phyloP scores from a whole-genome alignment of 2,329 filamentous ascomycete species.

The Aspergillus sclerotialis region DNA sequence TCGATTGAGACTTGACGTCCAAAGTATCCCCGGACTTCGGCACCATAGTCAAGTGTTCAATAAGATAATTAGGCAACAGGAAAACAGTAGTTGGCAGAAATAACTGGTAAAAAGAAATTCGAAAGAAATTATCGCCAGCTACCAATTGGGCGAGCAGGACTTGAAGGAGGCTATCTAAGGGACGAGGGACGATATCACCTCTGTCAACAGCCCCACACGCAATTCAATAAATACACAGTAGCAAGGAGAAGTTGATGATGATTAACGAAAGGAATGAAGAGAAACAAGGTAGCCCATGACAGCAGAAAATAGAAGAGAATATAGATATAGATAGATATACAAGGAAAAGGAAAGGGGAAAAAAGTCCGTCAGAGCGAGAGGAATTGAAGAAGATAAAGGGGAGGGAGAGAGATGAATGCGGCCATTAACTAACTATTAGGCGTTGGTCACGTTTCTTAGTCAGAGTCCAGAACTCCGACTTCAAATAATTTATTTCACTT shows the following conservation, averaged over 20 bases:
- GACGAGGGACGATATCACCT: slow-evolving; percentile 9
- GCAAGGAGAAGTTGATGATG: slow-evolving; percentile 4
- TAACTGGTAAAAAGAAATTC: slow-evolving; percentile 7
- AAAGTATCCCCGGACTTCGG: slow-evolving; percentile 28
- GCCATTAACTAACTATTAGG: too few species aligned
- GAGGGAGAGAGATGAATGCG: neutral
- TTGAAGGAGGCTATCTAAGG: slow-evolving; percentile 12
- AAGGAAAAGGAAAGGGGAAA: slow-evolving; percentile 14
- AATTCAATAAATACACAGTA: too few species aligned
- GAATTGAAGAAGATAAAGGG: neutral
- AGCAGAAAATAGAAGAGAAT: slow-evolving; percentile 15
- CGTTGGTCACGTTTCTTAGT: too few species aligned
- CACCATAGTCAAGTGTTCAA: slow-evolving; percentile 16
- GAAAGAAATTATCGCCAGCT: slow-evolving; percentile 6
- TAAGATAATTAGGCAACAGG: slow-evolving; percentile 5
- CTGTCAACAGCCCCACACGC: slow-evolving; percentile 7
- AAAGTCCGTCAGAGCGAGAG: slow-evolving; percentile 1
- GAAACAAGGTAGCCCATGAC: slow-evolving; percentile 28
- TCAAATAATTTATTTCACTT: too few species aligned
- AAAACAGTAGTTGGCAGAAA: slow-evolving; percentile 1
- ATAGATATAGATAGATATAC: too few species aligned
- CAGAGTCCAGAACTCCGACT: too few species aligned
- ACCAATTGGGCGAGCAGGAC: slow-evolving; percentile 3
- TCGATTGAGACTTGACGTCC: slow-evolving; percentile 28
- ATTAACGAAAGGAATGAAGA: slow-evolving; percentile 32